Evolutionary conservation across 2,329 filamentous ascomycete genomes (phyloP).

Genomic region (Sphaceloma murrayae): DNA sequence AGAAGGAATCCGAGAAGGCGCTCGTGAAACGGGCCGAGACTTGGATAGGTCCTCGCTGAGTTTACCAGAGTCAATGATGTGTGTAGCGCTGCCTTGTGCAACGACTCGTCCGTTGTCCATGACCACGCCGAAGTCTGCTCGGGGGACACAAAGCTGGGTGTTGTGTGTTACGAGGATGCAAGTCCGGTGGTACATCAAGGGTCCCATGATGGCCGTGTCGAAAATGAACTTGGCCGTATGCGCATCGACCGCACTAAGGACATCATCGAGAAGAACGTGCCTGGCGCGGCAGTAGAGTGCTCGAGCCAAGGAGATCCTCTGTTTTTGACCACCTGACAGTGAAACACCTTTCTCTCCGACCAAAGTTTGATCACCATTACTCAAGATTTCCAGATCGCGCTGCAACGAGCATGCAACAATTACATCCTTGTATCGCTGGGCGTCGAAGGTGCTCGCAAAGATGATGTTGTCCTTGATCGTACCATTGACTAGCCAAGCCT

Average conservation of each 20-base stretch:
- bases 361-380: constrained; percentile 82
- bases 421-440: constrained; percentile 73
- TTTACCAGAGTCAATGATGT: constrained; percentile 77
- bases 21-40: constrained; percentile 59
- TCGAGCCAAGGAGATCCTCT: constrained; percentile 90
- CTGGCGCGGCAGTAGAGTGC: constrained; percentile 93
- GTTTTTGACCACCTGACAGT: constrained; percentile 92
- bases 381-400: constrained; percentile 83
- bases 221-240: constrained; percentile 99
- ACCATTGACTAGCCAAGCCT: constrained; percentile 93
- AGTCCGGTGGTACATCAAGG: constrained; percentile 77
- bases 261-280: constrained; percentile 87
- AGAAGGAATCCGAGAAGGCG: constrained; percentile 65
- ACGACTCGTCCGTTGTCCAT: constrained; percentile 78
- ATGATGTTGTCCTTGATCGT: constrained; percentile 94
- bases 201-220: constrained; percentile 79
- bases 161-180: constrained; percentile 97
- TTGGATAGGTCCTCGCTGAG: constrained; percentile 70
- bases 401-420: constrained; percentile 85
- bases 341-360: constrained; percentile 97
- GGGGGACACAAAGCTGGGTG: constrained; percentile 72
- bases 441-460: constrained; percentile 72
- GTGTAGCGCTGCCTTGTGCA: constrained; percentile 64
- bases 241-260: constrained; percentile 90
- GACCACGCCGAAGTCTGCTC: constrained; percentile 69